A percentile compares a stretch with the other conserved stretches of the same genome.
Evolutionary conservation across 2,329 filamentous ascomycete genomes (phyloP).

Genomic region (Alternaria atra): DNA sequence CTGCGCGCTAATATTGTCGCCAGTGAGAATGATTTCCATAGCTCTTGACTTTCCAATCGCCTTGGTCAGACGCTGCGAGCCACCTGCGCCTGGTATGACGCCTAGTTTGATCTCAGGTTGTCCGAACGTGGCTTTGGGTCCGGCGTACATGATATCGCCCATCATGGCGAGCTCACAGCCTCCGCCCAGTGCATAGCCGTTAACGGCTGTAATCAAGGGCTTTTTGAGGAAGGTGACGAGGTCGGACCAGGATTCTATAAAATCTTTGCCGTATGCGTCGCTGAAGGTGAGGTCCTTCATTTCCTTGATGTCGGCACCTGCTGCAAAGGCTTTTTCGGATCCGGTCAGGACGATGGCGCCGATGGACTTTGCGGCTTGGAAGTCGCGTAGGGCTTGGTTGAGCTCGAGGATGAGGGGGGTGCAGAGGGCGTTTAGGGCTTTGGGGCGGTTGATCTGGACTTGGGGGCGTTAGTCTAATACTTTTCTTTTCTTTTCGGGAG

Average conservation of each 20-base stretch:
- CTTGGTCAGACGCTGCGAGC: constrained; percentile 85
- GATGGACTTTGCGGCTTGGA: constrained; percentile 45
- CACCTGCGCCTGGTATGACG: constrained; percentile 89
- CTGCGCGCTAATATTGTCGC: constrained; percentile 77
- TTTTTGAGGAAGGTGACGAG: constrained; percentile 88
- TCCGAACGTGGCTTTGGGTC: constrained; percentile 84
- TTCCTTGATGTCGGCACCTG: constrained; percentile 98
- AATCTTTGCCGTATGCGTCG: constrained; percentile 85
- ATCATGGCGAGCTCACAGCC: constrained; percentile 98
- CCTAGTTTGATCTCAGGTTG: constrained; percentile 98
- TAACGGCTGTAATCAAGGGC: constrained; percentile 92
- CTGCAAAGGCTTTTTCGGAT: constrained; percentile 77
- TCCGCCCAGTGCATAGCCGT: constrained; percentile 91
- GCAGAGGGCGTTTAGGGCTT: constrained; percentile 92
- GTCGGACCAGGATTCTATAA: constrained; percentile 94
- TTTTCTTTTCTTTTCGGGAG: no score
- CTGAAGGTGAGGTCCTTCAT: constrained; percentile 94
- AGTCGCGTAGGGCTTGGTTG: constrained; percentile 51
- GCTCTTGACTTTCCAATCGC: constrained; percentile 61
- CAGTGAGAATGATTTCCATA: constrained; percentile 59
- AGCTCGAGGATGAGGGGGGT: constrained; percentile 91
- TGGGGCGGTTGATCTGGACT: constrained; percentile 95
- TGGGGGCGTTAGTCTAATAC: constrained; percentile 19
- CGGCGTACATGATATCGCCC: constrained; percentile 95
- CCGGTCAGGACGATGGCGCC: constrained; percentile 75